Evolutionary conservation across 2,329 filamentous ascomycete genomes (phyloP), one percentile per base, ranked within the genome.

Genomic region (Penicillium polonicum): DNA sequence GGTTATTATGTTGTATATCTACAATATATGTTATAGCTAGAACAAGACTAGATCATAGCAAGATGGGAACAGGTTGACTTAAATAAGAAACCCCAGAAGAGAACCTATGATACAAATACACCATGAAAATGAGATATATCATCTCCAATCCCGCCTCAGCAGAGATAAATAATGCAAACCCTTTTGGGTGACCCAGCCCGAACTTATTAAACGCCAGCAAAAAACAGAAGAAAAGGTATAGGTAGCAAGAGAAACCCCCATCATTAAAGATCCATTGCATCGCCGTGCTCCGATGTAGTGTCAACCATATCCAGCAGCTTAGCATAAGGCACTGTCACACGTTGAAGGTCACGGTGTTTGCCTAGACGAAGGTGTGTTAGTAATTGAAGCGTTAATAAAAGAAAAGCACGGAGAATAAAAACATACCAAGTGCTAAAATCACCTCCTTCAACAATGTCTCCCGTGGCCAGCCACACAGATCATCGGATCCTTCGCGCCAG

Each of bases 281-380:
- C 72, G 2, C 65, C 64, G 31, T 66, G 62, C n/a, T 68, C 66
- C 21, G 68, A 65, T 44, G 68, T 68, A 27, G 68, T 72, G 42
- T 75, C 72, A 10, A 80, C 70, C 57, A 84, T 70, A 36, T 88
- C 89, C 23, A 95, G 79, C n/a, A 92, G 79, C 62, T 90, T 86
- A 13, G 93, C 93, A 73, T 97, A 97, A 61, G 95, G 93, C 27
- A 97, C 90, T n/a, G 91, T 96, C 42, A 97, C 84, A 27, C 94
- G 85, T 74, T 99, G 94, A 31, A 99, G 81, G 71, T 97, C 95
- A 56, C 94, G 88, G 76, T 94, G 93, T 86, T 97, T 97, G 59
- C 91, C 92, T 96, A 66, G 75, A 67, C 21, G 43, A 51, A n/a
- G 23, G 49, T 17, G 25, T 3, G 48, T 59, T 23, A 54, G 48